phyloP scores from a whole-genome alignment of 179 eudicot species.

The Actinidia arguta region DNA sequence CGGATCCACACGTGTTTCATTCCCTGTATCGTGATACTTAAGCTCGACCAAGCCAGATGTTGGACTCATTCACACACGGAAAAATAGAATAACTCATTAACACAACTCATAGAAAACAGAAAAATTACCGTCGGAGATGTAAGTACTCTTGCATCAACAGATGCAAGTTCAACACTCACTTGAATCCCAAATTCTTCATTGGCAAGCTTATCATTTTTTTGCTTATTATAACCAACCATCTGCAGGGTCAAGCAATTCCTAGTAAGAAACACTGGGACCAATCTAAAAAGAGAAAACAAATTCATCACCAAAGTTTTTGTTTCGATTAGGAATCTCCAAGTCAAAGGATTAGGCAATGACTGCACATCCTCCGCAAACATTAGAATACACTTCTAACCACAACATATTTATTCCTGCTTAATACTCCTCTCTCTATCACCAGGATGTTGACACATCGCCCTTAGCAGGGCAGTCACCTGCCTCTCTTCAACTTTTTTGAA shows the following conservation, averaged over 20 bases:
- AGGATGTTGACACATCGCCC: constrained; percentile 80
- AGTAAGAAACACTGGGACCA: too few relatives aligned
- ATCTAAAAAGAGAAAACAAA: too few relatives aligned
- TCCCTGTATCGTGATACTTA: constrained; percentile 46
- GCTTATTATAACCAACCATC: constrained; percentile 53
- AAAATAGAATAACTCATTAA: neutral
- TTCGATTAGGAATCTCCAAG: too few relatives aligned
- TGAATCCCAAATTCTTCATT: constrained; percentile 63
- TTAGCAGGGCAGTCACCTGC: constrained; percentile 65
- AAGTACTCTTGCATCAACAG: constrained; percentile 74
- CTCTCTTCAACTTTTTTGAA: too few relatives aligned
- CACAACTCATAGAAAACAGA: neutral
- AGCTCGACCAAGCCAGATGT: constrained; percentile 34
- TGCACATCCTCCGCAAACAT: too few relatives aligned
- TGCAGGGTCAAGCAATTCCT: constrained; percentile 24
- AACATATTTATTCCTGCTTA: constrained; percentile 28
- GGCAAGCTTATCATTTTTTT: constrained; percentile 36
- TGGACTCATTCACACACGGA: neutral
- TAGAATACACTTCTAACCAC: neutral
- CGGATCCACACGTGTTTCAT: constrained; percentile 36
- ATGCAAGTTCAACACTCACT: constrained; percentile 35
- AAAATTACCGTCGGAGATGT: constrained; percentile 63
- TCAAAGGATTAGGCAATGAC: too few relatives aligned
- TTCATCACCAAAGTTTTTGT: too few relatives aligned
- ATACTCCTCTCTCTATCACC: constrained; percentile 49